A percentile compares a stretch with the other conserved stretches of the same genome.
Evolutionary conservation across 768 basidiomycete genomes (phyloP).

Genomic region (Suillus fuscotomentosus): DNA sequence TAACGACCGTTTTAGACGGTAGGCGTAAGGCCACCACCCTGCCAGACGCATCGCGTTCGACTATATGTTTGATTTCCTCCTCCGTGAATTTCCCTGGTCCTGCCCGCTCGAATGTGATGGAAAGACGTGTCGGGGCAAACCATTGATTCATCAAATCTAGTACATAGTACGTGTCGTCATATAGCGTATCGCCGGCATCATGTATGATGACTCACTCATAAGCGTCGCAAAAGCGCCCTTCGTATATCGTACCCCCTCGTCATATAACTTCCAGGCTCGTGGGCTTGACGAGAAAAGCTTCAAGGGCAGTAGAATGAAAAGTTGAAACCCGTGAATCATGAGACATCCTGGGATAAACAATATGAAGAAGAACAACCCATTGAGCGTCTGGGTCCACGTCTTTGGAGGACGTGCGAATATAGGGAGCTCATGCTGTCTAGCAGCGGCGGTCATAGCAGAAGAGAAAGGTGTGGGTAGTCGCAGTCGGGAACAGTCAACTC

Average conservation of each 20-base stretch:
- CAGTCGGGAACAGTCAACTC: conserved; percentile 5
- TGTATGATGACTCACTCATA: conserved; percentile 50
- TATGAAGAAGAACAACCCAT: conserved; percentile 50
- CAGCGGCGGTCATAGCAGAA: conserved; percentile 19
- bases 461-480: conserved; percentile 2
- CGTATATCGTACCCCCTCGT: conserved; percentile 71
- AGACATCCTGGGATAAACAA: conserved; percentile 65
- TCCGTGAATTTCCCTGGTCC: conserved; percentile 62
- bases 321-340: conserved; percentile 71
- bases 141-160: conserved; percentile 77
- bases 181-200: not conserved
- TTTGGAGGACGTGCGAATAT: conserved; percentile 52
- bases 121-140: conserved; percentile 76
- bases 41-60: conserved; percentile 56
- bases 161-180: not conserved
- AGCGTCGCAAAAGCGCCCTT: conserved; percentile 81
- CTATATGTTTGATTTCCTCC: conserved; percentile 56
- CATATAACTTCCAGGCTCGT: conserved; percentile 55
- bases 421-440: conserved; percentile 41
- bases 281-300: conserved; percentile 55
- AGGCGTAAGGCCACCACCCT: conserved; percentile 60
- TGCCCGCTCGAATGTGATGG: conserved; percentile 70
- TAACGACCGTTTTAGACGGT: conserved; percentile 78
- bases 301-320: conserved; percentile 68
- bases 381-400: conserved; percentile 51